These are phyloP conservation scores for Posidonia oceanica DNA, from an alignment of 116 monocot species.

Conservation along the genomic window DNA sequence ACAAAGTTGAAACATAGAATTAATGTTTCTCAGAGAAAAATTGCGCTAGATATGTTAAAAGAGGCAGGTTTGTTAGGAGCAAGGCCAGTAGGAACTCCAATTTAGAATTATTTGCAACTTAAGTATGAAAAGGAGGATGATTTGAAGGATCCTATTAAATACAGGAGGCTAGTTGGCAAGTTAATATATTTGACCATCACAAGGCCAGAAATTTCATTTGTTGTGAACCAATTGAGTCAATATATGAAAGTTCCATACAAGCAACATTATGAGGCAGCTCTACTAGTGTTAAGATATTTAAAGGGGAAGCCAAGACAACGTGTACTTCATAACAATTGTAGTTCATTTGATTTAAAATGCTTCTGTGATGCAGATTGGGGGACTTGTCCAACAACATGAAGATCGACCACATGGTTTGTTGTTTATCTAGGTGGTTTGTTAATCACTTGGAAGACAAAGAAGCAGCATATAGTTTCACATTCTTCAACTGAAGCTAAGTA, in stretches of 20 bases:
- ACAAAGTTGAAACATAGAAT: no score
- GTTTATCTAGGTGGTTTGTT: neutral
- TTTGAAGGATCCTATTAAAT: neutral
- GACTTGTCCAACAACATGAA: neutral
- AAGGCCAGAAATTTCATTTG: slow-evolving; percentile 1
- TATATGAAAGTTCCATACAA: neutral
- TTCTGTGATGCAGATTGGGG: slow-evolving; percentile 6
- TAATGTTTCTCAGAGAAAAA: no score
- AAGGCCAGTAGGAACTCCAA: neutral
- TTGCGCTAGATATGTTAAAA: no score
- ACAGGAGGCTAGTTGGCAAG: neutral
- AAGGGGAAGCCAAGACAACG: neutral
- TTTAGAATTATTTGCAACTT: neutral
- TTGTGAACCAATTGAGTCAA: neutral
- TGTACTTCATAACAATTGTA: neutral
- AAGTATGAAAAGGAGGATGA: neutral
- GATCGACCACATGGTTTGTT: neutral
- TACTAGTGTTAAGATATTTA: neutral
- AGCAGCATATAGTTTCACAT: neutral
- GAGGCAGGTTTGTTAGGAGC: no score
- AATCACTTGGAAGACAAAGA: slow-evolving; percentile 1
- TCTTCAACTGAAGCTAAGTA: slow-evolving; percentile 8
- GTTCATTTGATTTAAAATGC: no score
- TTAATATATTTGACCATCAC: neutral
- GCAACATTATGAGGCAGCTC: neutral